Conservation (phyloP, 129 eudicot genomes). For the Flaveria brownii region DNA sequence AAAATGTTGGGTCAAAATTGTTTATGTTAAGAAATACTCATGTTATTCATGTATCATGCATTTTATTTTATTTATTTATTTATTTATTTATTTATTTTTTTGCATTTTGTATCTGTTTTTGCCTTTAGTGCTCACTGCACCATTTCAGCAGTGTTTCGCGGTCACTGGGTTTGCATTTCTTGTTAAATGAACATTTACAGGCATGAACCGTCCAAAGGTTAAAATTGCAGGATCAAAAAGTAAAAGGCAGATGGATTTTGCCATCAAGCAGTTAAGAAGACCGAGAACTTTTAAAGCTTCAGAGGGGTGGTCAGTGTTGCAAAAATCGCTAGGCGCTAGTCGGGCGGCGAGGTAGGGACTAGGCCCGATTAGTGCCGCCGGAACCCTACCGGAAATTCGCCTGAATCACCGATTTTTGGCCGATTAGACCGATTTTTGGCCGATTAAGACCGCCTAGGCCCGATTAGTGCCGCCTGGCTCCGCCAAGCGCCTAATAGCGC, state of each 20-base stretch:
- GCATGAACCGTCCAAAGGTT: constrained; percentile 14
- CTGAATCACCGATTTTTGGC: no score
- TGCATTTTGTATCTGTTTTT: constrained; percentile 40
- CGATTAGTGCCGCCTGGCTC: no score
- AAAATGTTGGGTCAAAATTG: constrained; percentile 32
- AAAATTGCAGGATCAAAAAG: constrained; percentile 27
- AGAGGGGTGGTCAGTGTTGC: no score
- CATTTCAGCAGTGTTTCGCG: constrained; percentile 37
- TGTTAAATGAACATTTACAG: constrained; percentile 29
- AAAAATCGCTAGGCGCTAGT: no score
- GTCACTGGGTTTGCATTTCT: constrained; percentile 24
- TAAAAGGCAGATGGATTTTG: constrained; percentile 16
- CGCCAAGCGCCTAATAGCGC: no score
- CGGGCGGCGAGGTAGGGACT: no score
- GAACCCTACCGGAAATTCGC: no score
- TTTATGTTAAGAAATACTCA: constrained; percentile 40
- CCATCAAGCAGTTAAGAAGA: constrained; percentile 33
- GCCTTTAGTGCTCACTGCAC: constrained; percentile 34
- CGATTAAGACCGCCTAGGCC: no score
- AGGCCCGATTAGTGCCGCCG: no score
- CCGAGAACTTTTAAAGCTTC: constrained; percentile 18
- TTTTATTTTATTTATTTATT: not conserved
- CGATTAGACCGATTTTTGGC: no score
- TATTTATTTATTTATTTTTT: no score
- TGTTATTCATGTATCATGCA: constrained; percentile 32